Conservation (phyloP, 495 filamentous ascomycete genomes). For the Cladorrhinum samala region DNA sequence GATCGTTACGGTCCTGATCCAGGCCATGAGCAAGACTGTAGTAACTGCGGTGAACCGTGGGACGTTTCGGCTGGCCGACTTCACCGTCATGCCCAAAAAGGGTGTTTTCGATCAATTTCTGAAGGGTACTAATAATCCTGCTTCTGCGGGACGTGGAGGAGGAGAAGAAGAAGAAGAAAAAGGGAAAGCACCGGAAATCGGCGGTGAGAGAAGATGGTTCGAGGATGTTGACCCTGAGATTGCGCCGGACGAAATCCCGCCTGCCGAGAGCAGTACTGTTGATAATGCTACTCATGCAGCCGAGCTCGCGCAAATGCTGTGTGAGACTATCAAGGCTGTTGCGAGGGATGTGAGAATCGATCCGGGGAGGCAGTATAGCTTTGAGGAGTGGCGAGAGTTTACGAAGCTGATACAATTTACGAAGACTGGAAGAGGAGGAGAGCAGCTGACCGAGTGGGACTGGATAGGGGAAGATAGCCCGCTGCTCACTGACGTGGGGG, state of each 20-base stretch:
- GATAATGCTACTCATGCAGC: slow-evolving; percentile 28
- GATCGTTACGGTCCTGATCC: slow-evolving; percentile 67
- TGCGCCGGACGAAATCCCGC: slow-evolving; percentile 8
- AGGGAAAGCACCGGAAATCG: background rate
- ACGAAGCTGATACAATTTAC: slow-evolving; percentile 40
- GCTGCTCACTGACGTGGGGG: slow-evolving; percentile 52
- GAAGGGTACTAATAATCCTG: slow-evolving; percentile 16
- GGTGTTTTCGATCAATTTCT: slow-evolving; percentile 31
- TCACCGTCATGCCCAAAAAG: slow-evolving; percentile 57
- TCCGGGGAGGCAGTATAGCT: slow-evolving; percentile 57
- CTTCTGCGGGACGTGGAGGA: slow-evolving; percentile 13
- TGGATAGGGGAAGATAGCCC: slow-evolving; percentile 66
- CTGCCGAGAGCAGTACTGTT: background rate
- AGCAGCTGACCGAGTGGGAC: slow-evolving; percentile 51
- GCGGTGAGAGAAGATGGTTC: background rate
- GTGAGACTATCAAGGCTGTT: slow-evolving; percentile 52
- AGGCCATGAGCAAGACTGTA: slow-evolving; percentile 63
- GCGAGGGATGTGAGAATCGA: slow-evolving; percentile 49
- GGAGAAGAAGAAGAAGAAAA: slow-evolving; percentile 13
- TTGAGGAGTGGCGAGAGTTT: slow-evolving; percentile 66
- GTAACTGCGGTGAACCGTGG: slow-evolving; percentile 56
- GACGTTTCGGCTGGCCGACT: slow-evolving; percentile 57
- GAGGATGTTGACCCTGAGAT: background rate
- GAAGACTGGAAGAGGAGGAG: slow-evolving; percentile 19
- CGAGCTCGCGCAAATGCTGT: slow-evolving; percentile 55